Percentiles rank a stretch among this genome's conserved stretches.
Conservation (phyloP, 2,329 filamentous ascomycete species). For the Fusarium papillatum region DNA sequence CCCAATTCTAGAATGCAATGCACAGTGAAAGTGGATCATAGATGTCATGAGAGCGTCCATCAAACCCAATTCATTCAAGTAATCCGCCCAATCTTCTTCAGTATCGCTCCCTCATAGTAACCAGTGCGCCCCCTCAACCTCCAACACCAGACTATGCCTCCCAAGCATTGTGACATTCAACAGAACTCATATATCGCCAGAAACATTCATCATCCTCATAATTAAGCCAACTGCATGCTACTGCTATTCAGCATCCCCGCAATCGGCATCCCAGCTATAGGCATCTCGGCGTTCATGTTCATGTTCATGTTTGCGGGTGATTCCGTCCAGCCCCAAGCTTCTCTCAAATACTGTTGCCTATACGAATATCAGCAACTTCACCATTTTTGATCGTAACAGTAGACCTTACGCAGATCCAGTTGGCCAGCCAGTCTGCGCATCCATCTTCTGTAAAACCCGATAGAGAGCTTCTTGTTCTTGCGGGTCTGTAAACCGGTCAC, state of each 20-base stretch:
- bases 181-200: background rate
- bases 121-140: background rate
- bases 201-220: background rate
- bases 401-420: slow-evolving; percentile 44
- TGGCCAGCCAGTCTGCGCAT: slow-evolving; percentile 45
- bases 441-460: slow-evolving; percentile 49
- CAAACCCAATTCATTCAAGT: background rate
- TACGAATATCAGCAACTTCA: background rate
- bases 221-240: slow-evolving; percentile 25
- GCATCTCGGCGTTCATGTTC: slow-evolving; percentile 25
- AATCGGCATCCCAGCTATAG: slow-evolving; percentile 38
- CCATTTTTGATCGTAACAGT: accelerated
- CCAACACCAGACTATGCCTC: slow-evolving; percentile 1
- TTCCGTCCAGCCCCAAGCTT: slow-evolving; percentile 42
- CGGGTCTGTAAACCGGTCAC: slow-evolving; percentile 53
- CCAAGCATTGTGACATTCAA: background rate
- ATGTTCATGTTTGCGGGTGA: slow-evolving; percentile 27
- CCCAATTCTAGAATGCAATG: background rate
- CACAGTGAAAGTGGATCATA: background rate
- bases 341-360: slow-evolving; percentile 41
- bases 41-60: background rate
- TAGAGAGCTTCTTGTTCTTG: slow-evolving; percentile 54
- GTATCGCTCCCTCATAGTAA: background rate
- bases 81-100: background rate
- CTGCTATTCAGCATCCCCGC: slow-evolving; percentile 1